phyloP scores from a whole-genome alignment of 805 yeast species.

The Helenozyma baotianmanensis region DNA sequence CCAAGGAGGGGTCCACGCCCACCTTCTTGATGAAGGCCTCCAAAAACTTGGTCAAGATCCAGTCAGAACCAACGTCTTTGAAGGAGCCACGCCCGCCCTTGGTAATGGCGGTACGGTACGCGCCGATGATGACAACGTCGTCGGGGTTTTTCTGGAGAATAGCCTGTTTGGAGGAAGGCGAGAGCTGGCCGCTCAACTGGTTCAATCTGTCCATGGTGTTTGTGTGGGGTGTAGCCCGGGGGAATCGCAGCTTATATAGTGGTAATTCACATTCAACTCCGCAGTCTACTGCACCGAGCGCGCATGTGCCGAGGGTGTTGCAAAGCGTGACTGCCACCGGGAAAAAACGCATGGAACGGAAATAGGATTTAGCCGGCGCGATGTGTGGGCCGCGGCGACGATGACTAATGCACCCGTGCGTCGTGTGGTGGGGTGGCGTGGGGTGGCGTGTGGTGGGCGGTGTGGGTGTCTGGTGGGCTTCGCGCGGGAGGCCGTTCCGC shows the following conservation, averaged over 20 bases:
- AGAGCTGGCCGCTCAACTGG: conserved; percentile 42
- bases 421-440: too few species aligned
- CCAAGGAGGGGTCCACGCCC: conserved; percentile 44
- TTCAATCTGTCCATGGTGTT: conserved; percentile 42
- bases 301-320: too few species aligned
- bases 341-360: too few species aligned
- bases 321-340: too few species aligned
- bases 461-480: too few species aligned
- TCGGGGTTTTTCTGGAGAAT: conserved; percentile 61
- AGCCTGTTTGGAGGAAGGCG: conserved; percentile 37
- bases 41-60: conserved; percentile 62
- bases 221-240: conserved; percentile 1
- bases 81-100: conserved; percentile 85
- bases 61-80: conserved; percentile 80
- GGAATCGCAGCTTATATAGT: conserved; percentile 5
- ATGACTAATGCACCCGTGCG: too few species aligned
- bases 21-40: conserved; percentile 54
- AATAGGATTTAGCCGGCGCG: too few species aligned
- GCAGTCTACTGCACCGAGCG: too few species aligned
- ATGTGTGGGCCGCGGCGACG: too few species aligned
- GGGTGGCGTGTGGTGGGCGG: too few species aligned
- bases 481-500: too few species aligned
- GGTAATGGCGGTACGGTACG: conserved; percentile 86
- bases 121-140: conserved; percentile 87
- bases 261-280: conserved; percentile 5